Base-by-base conservation (phyloP, 1,139 yeast genomes). In the Ogataea hybrid region DNA sequence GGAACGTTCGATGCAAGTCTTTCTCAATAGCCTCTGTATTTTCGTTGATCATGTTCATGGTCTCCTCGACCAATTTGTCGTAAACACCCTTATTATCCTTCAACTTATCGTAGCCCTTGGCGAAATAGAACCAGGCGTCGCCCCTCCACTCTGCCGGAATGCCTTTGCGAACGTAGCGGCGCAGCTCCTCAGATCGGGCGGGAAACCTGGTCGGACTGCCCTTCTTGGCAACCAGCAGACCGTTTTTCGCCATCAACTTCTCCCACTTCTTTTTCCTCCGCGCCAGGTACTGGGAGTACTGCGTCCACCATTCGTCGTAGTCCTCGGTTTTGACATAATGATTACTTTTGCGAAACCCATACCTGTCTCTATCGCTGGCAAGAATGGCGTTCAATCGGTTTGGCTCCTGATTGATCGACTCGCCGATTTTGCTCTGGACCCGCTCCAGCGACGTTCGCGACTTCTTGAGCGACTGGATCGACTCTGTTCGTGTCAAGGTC, bases 101-200 rank as follows among this genome's bases (percentile, higher is more conserved):
- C 44, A 87, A 63, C 50, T 74, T 76, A 44, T 88, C 96, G 47
- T 80, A 74, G 2, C 97, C 97, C n/a, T 83, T 81, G n/a, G 95
- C 95, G 62, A 87, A 90, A 68, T 79, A 84, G 70, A 92, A 92
- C 98, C 98, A 92, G 1, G 97, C 97, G 52, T 79, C 79, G 0
- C 97, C 98, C 53, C 98, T 70, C 96, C 97, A 90, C 60, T 88
- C 96, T 0, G 96, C 90, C 0, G 98, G 97, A 8, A 92, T 83
- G 6, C 98, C 98, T 59, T 86, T 84, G 44, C 97, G 74, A 11
- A 92, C 77, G 58, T 87, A 81, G 48, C 95, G 77, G 58, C 85
- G 84, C 48, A 89, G 72, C 54, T 86, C 89, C 48, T 85, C 95
- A 8, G 92, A 84, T 47, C 77, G 77, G 0, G 96, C 83, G 0